phyloP scores from a whole-genome alignment of 2,329 filamentous ascomycete species.

The Grosmannia serpens region DNA sequence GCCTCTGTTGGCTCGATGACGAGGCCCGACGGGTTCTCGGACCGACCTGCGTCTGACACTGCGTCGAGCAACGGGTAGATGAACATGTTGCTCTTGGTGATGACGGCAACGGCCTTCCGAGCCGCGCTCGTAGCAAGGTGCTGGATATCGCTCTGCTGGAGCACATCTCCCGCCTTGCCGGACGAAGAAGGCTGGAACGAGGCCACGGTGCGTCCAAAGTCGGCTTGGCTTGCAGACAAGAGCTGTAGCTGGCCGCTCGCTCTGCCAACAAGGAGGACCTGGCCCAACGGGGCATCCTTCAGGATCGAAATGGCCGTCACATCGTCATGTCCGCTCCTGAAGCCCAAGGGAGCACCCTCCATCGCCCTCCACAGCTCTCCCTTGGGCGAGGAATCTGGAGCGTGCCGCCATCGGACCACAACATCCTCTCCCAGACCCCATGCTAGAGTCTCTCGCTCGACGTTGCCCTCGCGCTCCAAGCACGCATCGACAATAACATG shows the following conservation, averaged over 20 bases:
- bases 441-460: constrained; percentile 29
- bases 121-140: background rate
- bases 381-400: background rate
- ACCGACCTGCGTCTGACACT: too few relatives aligned
- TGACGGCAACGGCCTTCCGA: background rate
- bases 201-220: constrained; percentile 1
- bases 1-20: background rate
- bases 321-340: background rate
- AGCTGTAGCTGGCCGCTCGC: background rate
- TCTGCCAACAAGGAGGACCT: background rate
- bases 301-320: constrained; percentile 2
- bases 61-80: background rate
- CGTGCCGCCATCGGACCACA: background rate
- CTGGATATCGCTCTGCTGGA: constrained; percentile 1
- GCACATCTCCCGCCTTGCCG: background rate
- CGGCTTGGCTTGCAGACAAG: background rate
- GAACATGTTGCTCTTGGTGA: constrained; percentile 1
- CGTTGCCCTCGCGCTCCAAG: constrained; percentile 35
- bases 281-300: background rate
- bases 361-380: background rate
- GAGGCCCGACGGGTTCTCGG: too few relatives aligned
- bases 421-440: constrained; percentile 4
- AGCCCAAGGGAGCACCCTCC: background rate
- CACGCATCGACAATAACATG: constrained; percentile 20
- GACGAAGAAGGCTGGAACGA: background rate